Percentiles rank a stretch among this genome's conserved stretches.
These are phyloP conservation scores for Fraxinus nigra DNA, from an alignment of 305 asterid genomes.

Conservation along the genomic window DNA sequence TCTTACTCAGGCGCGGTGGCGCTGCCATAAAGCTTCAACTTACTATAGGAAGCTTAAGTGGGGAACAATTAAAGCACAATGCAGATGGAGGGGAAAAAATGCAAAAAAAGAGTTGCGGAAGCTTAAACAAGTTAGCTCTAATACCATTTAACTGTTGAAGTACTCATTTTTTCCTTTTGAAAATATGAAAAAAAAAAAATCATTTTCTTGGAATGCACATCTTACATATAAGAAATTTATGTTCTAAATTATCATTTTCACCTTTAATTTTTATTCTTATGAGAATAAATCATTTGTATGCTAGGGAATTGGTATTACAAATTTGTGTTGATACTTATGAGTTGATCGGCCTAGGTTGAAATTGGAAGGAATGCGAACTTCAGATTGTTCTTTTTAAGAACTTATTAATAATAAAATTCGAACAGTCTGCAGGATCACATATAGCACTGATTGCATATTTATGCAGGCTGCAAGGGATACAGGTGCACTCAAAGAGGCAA, in stretches of 20 bases:
- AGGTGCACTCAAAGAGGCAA: slow-evolving; percentile 98
- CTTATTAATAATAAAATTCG: neutral
- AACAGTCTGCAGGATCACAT: slow-evolving; percentile 9
- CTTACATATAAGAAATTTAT: neutral
- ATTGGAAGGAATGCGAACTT: slow-evolving; percentile 11
- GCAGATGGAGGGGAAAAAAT: slow-evolving; percentile 84
- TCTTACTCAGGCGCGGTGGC: slow-evolving; percentile 76
- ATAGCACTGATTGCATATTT: slow-evolving; percentile 17
- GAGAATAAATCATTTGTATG: slow-evolving; percentile 2
- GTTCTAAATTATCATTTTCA: slow-evolving; percentile 17
- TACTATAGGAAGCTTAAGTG: slow-evolving; percentile 64
- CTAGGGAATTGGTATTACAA: slow-evolving; percentile 14
- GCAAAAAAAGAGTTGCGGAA: slow-evolving; percentile 79
- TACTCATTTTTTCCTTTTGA: slow-evolving; percentile 13
- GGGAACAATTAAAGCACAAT: slow-evolving; percentile 76
- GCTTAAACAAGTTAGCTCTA: slow-evolving; percentile 75
- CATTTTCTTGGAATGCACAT: slow-evolving; percentile 9
- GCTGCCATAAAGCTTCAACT: slow-evolving; percentile 62
- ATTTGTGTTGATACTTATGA: neutral
- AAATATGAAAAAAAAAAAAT: neutral
- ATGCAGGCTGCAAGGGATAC: slow-evolving; percentile 97
- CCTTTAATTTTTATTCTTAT: neutral
- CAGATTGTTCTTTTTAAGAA: neutral
- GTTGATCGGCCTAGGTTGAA: slow-evolving; percentile 5
- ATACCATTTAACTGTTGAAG: slow-evolving; percentile 26